phyloP scores from a whole-genome alignment of 768 basidiomycete genomes.

The Boletus rex-veris region DNA sequence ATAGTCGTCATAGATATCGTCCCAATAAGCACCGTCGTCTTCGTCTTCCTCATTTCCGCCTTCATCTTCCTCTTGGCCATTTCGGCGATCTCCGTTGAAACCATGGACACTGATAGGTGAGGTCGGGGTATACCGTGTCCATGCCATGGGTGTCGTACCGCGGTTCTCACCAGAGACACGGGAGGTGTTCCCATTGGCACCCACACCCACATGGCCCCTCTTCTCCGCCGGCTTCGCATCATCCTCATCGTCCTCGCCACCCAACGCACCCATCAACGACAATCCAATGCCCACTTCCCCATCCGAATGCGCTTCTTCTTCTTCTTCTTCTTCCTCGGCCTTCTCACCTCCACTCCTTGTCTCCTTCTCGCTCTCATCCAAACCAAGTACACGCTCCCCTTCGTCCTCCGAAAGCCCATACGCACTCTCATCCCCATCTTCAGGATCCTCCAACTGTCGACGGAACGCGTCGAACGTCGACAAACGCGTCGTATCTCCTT shows the following conservation, averaged over 20 bases:
- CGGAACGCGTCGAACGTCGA: constrained; percentile 28
- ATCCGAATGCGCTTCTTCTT: constrained; percentile 42
- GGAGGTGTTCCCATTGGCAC: constrained; percentile 2
- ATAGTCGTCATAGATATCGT: constrained; percentile 82
- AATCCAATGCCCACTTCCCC: constrained; percentile 68
- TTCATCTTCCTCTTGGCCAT: background rate
- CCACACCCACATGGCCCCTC: background rate
- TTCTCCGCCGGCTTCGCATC: constrained; percentile 5
- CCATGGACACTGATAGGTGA: constrained; percentile 12
- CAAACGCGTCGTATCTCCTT: constrained; percentile 18
- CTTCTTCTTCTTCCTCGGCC: background rate
- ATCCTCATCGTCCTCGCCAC: constrained; percentile 24
- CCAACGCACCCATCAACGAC: constrained; percentile 55
- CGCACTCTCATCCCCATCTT: constrained; percentile 4
- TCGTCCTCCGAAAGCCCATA: constrained; percentile 9
- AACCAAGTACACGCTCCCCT: background rate
- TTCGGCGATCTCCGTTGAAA: background rate
- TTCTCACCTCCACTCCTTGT: background rate
- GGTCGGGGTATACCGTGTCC: constrained; percentile 31
- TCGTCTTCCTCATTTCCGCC: constrained; percentile 19
- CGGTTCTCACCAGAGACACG: background rate
- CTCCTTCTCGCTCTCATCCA: background rate
- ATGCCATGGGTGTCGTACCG: constrained; percentile 18
- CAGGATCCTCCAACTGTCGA: constrained; percentile 12
- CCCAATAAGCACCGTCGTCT: constrained; percentile 50